phyloP scores from a whole-genome alignment of 2,329 filamentous ascomycete species.

The Colletotrichum cordylinicola region DNA sequence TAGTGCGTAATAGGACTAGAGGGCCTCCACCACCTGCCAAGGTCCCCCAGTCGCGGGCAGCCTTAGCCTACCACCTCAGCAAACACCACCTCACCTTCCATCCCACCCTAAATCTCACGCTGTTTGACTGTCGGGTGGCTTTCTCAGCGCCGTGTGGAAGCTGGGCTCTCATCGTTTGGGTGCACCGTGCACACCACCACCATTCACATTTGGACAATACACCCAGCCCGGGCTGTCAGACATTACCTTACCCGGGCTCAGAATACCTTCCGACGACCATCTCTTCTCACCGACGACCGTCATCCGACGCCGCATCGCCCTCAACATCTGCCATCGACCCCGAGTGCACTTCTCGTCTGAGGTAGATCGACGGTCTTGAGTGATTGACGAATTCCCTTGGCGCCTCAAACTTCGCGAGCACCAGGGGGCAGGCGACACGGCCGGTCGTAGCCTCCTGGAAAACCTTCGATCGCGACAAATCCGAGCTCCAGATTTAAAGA shows the following conservation, averaged over 20 bases:
- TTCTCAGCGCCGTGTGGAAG: neutral
- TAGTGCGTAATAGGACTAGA: neutral
- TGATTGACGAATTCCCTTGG: neutral
- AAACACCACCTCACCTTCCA: neutral
- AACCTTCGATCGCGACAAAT: neutral
- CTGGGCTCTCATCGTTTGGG: neutral
- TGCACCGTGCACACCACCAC: neutral
- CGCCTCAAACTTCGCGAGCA: neutral
- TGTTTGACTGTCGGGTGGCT: neutral
- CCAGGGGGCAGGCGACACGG: neutral
- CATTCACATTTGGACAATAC: neutral
- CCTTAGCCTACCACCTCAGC: neutral
- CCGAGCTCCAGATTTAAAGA: neutral
- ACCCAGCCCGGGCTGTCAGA: neutral
- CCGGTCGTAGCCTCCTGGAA: neutral
- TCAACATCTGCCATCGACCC: neutral
- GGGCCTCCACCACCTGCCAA: neutral
- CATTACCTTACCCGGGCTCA: neutral
- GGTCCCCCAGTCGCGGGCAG: neutral
- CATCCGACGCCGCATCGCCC: neutral
- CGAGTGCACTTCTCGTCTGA: neutral
- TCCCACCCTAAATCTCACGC: neutral
- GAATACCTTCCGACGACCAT: neutral
- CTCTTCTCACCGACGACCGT: neutral
- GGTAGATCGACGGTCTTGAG: neutral